Percentiles rank a stretch among this genome's conserved stretches.
These are phyloP conservation scores for Candida bentonensis DNA, from an alignment of 805 yeast species.

Conservation along the genomic window DNA sequence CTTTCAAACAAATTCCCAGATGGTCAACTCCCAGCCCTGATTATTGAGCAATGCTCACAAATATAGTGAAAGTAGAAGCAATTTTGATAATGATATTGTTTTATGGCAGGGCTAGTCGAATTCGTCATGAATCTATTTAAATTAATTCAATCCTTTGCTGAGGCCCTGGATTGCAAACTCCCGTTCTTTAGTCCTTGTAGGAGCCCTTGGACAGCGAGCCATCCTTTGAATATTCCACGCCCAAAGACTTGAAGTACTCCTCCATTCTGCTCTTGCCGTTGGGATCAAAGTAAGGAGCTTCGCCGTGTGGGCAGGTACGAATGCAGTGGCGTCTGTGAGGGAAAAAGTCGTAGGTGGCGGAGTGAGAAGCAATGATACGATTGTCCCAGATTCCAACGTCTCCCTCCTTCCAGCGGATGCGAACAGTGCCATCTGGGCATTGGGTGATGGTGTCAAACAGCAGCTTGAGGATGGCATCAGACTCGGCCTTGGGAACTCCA, in stretches of 20 bases:
- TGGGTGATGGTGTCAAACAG: slow-evolving; percentile 38
- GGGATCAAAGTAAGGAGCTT: slow-evolving; percentile 35
- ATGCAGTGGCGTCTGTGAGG: slow-evolving; percentile 59
- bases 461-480: slow-evolving; percentile 41
- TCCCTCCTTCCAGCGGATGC: slow-evolving; percentile 58
- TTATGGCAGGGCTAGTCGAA: no score
- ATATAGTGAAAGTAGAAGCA: no score
- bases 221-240: background rate
- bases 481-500: slow-evolving; percentile 57
- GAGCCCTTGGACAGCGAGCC: background rate
- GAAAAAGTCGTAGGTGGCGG: slow-evolving; percentile 62
- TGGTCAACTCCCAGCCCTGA: no score
- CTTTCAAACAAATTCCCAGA: no score
- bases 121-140: no score
- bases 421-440: slow-evolving; percentile 47
- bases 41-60: no score
- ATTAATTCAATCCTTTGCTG: no score
- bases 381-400: slow-evolving; percentile 72
- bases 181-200: background rate
- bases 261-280: slow-evolving; percentile 16
- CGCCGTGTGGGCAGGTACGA: slow-evolving; percentile 64
- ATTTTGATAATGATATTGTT: no score
- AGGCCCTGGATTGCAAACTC: no score
- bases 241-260: background rate
- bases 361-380: slow-evolving; percentile 46